A percentile compares a stretch with the other conserved stretches of the same genome.
Conservation (phyloP, 176 grass and related monocot species). For the Secale cereale region DNA sequence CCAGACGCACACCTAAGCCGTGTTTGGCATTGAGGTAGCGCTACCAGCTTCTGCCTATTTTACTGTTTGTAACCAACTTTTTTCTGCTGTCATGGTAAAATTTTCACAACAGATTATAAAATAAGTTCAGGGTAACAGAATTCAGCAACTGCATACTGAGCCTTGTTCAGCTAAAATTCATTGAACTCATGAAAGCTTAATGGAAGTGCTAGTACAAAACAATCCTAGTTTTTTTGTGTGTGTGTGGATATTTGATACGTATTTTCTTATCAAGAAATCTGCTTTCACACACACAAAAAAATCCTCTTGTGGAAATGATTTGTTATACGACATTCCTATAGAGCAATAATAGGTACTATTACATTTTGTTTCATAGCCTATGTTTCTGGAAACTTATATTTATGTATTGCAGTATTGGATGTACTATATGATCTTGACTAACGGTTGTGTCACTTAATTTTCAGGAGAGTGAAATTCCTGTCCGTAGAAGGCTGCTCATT, state of each 20-base stretch:
- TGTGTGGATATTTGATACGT: background rate
- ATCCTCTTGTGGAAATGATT: slow-evolving; percentile 6
- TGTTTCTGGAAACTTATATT: background rate
- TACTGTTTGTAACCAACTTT: background rate
- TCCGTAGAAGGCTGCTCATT: slow-evolving; percentile 79
- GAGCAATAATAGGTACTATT: background rate
- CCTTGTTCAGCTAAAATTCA: background rate
- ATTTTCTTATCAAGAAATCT: background rate
- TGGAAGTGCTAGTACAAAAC: background rate
- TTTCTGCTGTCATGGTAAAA: background rate
- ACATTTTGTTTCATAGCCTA: background rate
- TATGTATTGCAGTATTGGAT: background rate
- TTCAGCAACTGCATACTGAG: background rate
- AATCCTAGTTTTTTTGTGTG: background rate
- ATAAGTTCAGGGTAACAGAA: background rate
- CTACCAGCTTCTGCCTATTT: background rate
- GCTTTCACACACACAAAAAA: background rate
- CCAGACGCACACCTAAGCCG: background rate
- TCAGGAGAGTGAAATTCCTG: slow-evolving; percentile 74
- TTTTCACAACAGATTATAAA: background rate
- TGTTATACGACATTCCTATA: slow-evolving; percentile 1
- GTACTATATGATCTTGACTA: background rate
- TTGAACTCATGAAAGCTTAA: background rate
- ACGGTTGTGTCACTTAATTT: background rate
- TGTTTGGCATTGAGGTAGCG: background rate